A percentile compares a stretch with the other conserved stretches of the same genome.
Evolutionary conservation across 345 rosid species (phyloP).

Genomic region (Citrus australasica): DNA sequence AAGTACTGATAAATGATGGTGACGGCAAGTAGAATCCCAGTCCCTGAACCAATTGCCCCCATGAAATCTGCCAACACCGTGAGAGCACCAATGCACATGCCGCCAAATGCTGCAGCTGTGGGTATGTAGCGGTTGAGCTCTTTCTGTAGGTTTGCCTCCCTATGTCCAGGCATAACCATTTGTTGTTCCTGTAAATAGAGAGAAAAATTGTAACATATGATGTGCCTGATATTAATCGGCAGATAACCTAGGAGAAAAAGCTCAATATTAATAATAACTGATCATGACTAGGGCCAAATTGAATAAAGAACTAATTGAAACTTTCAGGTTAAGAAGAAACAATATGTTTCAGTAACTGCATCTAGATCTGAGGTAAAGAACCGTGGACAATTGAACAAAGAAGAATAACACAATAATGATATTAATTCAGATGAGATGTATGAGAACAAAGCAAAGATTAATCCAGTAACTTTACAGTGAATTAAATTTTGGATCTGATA

Average conservation of each 20-base stretch:
- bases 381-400: no score
- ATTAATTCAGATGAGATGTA: no score
- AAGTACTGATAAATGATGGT: conserved; percentile 85
- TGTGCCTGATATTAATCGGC: not conserved
- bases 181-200: conserved; percentile 67
- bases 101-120: conserved; percentile 91
- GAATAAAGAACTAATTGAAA: not conserved
- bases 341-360: not conserved
- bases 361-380: not conserved
- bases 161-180: conserved; percentile 96
- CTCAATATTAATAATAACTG: not conserved
- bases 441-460: no score
- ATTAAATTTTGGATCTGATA: no score
- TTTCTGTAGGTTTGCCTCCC: conserved; percentile 84
- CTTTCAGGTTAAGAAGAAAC: not conserved
- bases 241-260: not conserved
- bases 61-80: conserved; percentile 84
- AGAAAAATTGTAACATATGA: not conserved
- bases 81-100: conserved; percentile 79
- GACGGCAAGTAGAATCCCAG: conserved; percentile 81
- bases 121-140: conserved; percentile 86
- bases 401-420: no score
- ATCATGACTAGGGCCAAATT: not conserved
- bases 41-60: conserved; percentile 91
- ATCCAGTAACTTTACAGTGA: no score